Base-by-base conservation (phyloP, 306 rosid species). In the Rubus parviflorus region DNA sequence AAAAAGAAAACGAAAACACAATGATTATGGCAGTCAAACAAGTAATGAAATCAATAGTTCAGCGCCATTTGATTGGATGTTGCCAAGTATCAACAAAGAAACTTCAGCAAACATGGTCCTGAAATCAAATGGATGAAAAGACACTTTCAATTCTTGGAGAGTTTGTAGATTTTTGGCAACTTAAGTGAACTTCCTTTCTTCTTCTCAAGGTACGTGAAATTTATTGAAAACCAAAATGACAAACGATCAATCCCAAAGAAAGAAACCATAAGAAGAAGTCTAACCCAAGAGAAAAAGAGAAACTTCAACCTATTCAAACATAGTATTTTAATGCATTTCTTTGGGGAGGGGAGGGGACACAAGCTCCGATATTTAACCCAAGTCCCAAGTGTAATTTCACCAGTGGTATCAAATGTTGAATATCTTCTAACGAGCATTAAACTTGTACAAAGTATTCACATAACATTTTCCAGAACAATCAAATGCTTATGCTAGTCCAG, bases 1-100 rank as follows among this genome's bases (percentile, higher is more conserved):
- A 70, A 30, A 40, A 48, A 62, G 22, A 35, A 48, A 77, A 75
- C 40, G 58, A 70, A 49, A 78, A 51, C 46, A 30, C 53, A 30
- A 23, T 38, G 22, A 63, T 3, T 4, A 53, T 0, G 58, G 35
- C 69, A 22, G 54, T 48, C 61, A 70, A 45, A 67, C 70, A 43
- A 35, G 43, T 69, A 43, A 37, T 12, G 25, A 53, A 68, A 57
- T 35, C 17, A 60, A 19, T 6, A 25, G 35, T 30, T 38, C 69
- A 38, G 8, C 49, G 43, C 14, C 61, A 57, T 17, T 38, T 52
- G 30, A 68, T 12, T 43, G 9, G 10, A 42, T 0, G 4, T 15
- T 15, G 45, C 25, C 51, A 65, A 23, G 35, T 9, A 25, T 12
- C 66, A 25, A 56, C 22, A 12, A 41, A 16, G 15, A 54, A 77